Conservation (phyloP, 345 rosid genomes). For the Noccaea caerulescens region DNA sequence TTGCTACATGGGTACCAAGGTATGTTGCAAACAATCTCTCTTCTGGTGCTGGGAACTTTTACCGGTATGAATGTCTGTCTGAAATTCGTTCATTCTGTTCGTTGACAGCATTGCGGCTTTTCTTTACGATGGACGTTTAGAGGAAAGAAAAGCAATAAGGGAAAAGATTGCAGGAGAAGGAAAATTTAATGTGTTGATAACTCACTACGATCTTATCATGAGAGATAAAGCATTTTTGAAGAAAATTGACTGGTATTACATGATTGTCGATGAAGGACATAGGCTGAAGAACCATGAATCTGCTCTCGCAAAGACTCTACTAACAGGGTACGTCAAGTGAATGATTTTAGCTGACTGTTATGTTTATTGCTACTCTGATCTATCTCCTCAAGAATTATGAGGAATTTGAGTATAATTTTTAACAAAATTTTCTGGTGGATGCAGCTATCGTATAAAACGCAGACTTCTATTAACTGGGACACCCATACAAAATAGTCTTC, state of each 20-base stretch:
- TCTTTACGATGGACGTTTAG: conserved; percentile 97
- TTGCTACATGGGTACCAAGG: conserved; percentile 94
- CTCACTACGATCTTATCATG: conserved; percentile 98
- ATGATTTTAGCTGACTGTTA: conserved; percentile 19
- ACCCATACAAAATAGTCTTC: conserved; percentile 97
- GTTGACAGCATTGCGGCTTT: conserved; percentile 76
- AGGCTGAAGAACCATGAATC: conserved; percentile 95
- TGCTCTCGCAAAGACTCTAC: conserved; percentile 86
- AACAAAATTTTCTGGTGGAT: conserved; percentile 40
- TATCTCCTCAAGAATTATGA: conserved; percentile 17
- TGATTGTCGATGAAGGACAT: conserved; percentile 99
- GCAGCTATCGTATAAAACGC: conserved; percentile 90
- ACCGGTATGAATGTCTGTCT: neutral
- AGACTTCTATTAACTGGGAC: conserved; percentile 97
- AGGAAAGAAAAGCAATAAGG: conserved; percentile 90
- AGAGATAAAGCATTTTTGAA: conserved; percentile 93
- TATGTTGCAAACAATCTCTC: conserved; percentile 37
- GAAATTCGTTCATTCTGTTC: conserved; percentile 29
- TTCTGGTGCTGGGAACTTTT: neutral
- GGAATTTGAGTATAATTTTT: conserved; percentile 30
- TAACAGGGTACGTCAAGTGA: conserved; percentile 66
- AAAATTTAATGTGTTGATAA: conserved; percentile 78
- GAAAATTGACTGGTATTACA: conserved; percentile 87
- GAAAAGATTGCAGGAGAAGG: conserved; percentile 71
- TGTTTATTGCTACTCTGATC: conserved; percentile 1